Base-by-base conservation (phyloP, 1,284 basidiomycete genomes). In the Irpex sp. region DNA sequence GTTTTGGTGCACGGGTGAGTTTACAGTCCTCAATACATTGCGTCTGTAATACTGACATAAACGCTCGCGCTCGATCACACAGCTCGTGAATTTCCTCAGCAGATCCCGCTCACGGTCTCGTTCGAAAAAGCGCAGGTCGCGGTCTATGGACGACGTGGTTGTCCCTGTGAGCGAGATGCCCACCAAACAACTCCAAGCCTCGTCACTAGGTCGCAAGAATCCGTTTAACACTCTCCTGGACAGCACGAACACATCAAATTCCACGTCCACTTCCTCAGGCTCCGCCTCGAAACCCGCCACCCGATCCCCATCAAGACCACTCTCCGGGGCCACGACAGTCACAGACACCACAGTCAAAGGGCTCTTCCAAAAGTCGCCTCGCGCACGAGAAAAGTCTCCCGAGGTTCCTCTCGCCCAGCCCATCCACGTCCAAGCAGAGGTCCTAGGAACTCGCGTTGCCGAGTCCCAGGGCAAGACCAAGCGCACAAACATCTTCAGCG, bases 271-370 rank as follows among this genome's bases (percentile, higher is more conserved):
- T 13, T 55, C 63, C 46, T 69, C 71, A 0, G 65, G 65, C 60
- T 69, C 71, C 0, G 65, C 64, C 60, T 76, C 81, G 54, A 86
- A 83, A 68, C 83, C 84, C 0, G 66, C 77, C 31, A 75, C 80
- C 1, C 80, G 85, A 33, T 74, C 83, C 13, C 82, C 80, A 57
- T 86, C 83, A 17, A 81, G 88, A 5, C 88, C 88, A 3, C 72
- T 90, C 36, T 90, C 89, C 1, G 82, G 84, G 15, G 84, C 83
- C 0, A 88, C 86, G 0, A 83, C 83, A 15, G 80, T 82, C 2
- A 87, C 86, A 2, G 82, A 83, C 66, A 78, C 81, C 11, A 87
- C 87, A 19, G 76, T 84, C 61, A 84, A 81, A 9, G 84, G 86
- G 17, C 65, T 62, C 21, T 64, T 61, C 15, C 67, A 56, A 65